A percentile compares a stretch with the other conserved stretches of the same genome.
These are phyloP conservation scores for Candida alai DNA, from an alignment of 805 yeast genomes.

Conservation along the genomic window DNA sequence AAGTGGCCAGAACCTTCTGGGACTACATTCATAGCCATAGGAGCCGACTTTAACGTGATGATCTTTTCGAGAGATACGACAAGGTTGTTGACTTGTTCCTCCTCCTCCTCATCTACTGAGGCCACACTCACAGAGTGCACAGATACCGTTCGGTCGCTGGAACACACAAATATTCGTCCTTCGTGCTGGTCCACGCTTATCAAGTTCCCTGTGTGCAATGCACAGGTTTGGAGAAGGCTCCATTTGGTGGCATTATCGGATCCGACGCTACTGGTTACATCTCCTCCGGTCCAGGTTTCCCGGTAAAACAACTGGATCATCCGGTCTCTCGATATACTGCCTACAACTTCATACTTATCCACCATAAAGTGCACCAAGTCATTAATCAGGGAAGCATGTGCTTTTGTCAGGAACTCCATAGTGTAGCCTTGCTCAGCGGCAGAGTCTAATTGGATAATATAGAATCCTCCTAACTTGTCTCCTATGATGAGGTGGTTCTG, in stretches of 20 bases:
- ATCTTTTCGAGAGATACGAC: conserved; percentile 42
- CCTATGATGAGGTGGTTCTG: conserved; percentile 36
- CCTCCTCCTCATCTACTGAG: conserved; percentile 4
- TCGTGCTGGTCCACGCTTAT: conserved; percentile 30
- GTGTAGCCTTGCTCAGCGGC: conserved; percentile 6
- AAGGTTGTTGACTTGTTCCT: too few species aligned
- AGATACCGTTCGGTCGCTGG: conserved; percentile 60
- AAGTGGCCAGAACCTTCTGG: conserved; percentile 42
- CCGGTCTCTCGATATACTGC: conserved; percentile 56
- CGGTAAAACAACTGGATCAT: conserved; percentile 57
- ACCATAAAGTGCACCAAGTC: conserved; percentile 37
- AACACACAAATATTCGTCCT: conserved; percentile 44
- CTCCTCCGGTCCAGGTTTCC: too few species aligned
- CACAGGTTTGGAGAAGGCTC: conserved; percentile 58
- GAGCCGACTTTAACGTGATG: conserved; percentile 49
- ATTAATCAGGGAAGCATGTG: conserved; percentile 51
- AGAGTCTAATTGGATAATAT: conserved; percentile 17
- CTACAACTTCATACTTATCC: conserved; percentile 26
- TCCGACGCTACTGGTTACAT: too few species aligned
- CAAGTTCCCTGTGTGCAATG: conserved; percentile 54
- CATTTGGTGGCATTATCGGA: conserved; percentile 29
- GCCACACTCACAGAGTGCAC: conserved; percentile 36
- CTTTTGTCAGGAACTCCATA: conserved; percentile 29
- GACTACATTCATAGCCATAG: conserved; percentile 37
- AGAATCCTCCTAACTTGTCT: conserved; percentile 46